Percentiles rank a stretch among this genome's conserved stretches.
phyloP scores from a whole-genome alignment of 2,329 filamentous ascomycete species.

The Aspergillaceae sp. region DNA sequence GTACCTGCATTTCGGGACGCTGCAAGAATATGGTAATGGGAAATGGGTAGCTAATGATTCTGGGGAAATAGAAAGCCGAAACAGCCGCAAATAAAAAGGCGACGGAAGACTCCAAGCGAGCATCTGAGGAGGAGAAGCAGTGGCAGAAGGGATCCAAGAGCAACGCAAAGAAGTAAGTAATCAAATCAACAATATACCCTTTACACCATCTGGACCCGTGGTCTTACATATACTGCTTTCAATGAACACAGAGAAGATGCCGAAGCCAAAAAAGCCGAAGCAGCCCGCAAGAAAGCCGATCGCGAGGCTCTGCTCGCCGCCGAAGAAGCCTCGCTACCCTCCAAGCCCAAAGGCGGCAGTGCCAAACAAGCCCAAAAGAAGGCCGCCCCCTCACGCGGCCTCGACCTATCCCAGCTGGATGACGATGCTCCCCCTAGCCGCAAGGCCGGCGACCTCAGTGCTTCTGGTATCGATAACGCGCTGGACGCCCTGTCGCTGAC shows the following conservation, averaged over 20 bases:
- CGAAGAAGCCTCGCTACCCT: constrained; percentile 63
- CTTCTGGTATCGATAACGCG: constrained; percentile 85
- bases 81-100: constrained; percentile 73
- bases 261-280: constrained; percentile 72
- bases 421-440: constrained; percentile 39
- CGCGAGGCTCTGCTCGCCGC: constrained; percentile 72
- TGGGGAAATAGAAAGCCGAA: constrained; percentile 66
- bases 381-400: constrained; percentile 45
- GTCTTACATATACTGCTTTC: background rate
- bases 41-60: constrained; percentile 7
- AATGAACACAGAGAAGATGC: constrained; percentile 60
- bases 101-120: constrained; percentile 56
- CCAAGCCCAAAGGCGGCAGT: constrained; percentile 53
- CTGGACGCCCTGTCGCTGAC: constrained; percentile 74
- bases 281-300: constrained; percentile 83
- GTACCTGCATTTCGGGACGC: constrained; percentile 1
- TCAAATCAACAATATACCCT: no score
- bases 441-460: constrained; percentile 58
- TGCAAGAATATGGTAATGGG: background rate
- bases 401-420: constrained; percentile 70
- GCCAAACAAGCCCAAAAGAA: constrained; percentile 44
- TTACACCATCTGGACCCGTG: no score
- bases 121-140: constrained; percentile 60
- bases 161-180: constrained; percentile 71
- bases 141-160: constrained; percentile 82